These are phyloP conservation scores for Penicillium hesseltinei DNA, from an alignment of 2,329 filamentous ascomycete genomes.

Conservation along the genomic window DNA sequence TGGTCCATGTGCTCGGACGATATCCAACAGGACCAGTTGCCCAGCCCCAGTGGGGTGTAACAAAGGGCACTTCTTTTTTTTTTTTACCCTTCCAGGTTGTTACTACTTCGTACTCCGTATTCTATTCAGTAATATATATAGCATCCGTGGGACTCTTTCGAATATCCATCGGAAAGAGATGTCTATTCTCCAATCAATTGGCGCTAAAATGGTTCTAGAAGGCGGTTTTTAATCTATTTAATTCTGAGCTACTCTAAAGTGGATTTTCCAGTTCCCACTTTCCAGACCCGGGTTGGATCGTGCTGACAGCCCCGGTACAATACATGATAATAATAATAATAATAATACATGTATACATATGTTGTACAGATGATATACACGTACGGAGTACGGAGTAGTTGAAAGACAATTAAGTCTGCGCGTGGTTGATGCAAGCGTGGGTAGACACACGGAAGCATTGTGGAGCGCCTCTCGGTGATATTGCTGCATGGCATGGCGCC, in stretches of 20 bases:
- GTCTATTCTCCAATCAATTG: constrained; percentile 1
- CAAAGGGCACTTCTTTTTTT: background rate
- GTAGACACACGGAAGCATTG: background rate
- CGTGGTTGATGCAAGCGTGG: constrained; percentile 2
- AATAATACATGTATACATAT: background rate
- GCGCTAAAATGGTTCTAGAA: constrained; percentile 24
- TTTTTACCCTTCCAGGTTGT: background rate
- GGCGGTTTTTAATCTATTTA: constrained; percentile 14
- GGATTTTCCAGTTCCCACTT: constrained; percentile 6
- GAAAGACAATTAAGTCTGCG: constrained; percentile 1
- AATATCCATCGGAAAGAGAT: background rate
- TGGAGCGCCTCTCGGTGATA: background rate
- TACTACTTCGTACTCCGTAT: background rate
- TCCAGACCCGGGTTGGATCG: constrained; percentile 11
- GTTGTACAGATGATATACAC: background rate
- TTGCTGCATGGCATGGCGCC: background rate
- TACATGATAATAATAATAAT: background rate
- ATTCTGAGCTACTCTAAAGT: constrained; percentile 5
- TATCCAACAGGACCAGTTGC: constrained; percentile 19
- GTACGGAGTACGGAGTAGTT: too few species aligned
- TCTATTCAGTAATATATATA: constrained; percentile 8
- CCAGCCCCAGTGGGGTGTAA: constrained; percentile 6
- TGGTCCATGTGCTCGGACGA: constrained; percentile 6
- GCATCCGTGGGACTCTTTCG: background rate
- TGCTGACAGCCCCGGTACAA: constrained; percentile 11